Percentiles rank a stretch among this genome's conserved stretches.
Conservation (phyloP, 345 rosid genomes). For the Punica granatum region DNA sequence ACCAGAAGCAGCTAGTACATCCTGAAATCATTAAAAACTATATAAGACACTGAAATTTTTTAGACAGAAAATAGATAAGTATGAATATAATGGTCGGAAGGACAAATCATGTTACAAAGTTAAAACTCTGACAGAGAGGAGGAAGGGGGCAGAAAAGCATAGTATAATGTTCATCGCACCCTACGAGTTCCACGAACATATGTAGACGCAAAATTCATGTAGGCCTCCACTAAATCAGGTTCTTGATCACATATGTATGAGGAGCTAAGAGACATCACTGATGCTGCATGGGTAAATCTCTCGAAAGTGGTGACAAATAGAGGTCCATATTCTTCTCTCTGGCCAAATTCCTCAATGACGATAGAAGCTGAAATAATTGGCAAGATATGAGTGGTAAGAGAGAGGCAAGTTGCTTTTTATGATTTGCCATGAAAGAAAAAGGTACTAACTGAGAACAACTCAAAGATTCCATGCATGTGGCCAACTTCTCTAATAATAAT, state of each 20-base stretch:
- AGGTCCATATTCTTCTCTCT: constrained; percentile 71
- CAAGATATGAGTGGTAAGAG: constrained; percentile 3
- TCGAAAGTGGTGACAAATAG: constrained; percentile 73
- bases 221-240: constrained; percentile 95
- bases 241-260: constrained; percentile 97
- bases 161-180: constrained; percentile 28
- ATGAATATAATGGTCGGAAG: no score
- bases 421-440: neutral
- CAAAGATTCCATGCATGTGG: neutral
- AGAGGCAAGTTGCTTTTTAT: neutral
- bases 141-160: constrained; percentile 14
- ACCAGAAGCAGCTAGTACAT: constrained; percentile 68
- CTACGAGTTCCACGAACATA: constrained; percentile 65
- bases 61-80: neutral
- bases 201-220: constrained; percentile 76
- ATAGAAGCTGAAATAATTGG: constrained; percentile 54
- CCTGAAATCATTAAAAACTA: constrained; percentile 32
- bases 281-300: constrained; percentile 74
- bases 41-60: neutral
- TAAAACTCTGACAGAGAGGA: no score
- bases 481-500: neutral
- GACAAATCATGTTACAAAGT: neutral
- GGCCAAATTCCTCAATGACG: constrained; percentile 87
- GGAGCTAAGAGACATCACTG: constrained; percentile 76
- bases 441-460: neutral